A percentile compares a stretch with the other conserved stretches of the same genome.
Conservation (phyloP, 352 stramenopile species). For the Pythium scleroteichum region DNA sequence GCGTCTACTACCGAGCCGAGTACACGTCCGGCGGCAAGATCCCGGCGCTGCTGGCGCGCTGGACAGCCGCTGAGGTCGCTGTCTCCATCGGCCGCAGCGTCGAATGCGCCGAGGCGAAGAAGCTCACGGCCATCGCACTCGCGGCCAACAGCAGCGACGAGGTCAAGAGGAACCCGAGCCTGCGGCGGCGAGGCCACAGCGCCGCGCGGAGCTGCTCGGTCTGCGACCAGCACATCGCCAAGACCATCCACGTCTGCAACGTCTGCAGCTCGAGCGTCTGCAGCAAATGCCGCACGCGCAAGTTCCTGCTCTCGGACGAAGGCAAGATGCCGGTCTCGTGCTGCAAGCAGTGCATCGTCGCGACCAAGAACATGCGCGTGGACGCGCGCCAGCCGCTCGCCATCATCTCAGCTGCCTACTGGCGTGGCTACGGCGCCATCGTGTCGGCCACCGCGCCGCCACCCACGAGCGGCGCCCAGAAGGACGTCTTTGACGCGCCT, state of each 20-base stretch:
- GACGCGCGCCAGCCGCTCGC: conserved; percentile 17
- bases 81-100: conserved; percentile 23
- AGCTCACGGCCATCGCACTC: conserved; percentile 25
- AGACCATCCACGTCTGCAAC: conserved; percentile 10
- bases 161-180: neutral
- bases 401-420: conserved; percentile 18
- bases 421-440: conserved; percentile 19
- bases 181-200: neutral
- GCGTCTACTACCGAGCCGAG: conserved; percentile 18
- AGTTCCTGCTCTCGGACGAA: conserved; percentile 23
- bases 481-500: neutral
- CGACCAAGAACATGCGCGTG: conserved; percentile 9
- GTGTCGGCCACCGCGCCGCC: conserved; percentile 3
- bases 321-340: conserved; percentile 20
- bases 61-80: conserved; percentile 18
- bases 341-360: conserved; percentile 30
- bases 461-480: neutral
- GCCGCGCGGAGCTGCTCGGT: conserved; percentile 18
- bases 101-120: conserved; percentile 27
- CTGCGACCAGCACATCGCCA: conserved; percentile 13
- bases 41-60: conserved; percentile 14
- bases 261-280: conserved; percentile 19
- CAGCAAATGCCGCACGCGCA: conserved; percentile 16
- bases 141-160: neutral
- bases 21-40: conserved; percentile 18